A percentile compares a stretch with the other conserved stretches of the same genome.
Evolutionary conservation across 306 rosid species (phyloP).

Genomic region (Begonia peltatifolia): DNA sequence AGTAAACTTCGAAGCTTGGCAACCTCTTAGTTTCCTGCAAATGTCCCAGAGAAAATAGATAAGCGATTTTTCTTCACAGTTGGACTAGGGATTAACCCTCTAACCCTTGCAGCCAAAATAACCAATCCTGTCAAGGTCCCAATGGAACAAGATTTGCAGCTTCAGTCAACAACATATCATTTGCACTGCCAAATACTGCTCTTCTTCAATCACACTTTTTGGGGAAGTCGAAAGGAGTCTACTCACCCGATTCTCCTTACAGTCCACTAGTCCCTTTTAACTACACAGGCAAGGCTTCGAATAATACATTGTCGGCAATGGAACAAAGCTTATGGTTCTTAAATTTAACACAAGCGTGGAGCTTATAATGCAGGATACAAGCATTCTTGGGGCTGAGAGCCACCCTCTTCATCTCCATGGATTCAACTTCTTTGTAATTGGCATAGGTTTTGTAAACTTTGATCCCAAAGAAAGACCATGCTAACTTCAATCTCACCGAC

Average conservation of each 20-base stretch:
- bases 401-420: conserved; percentile 72
- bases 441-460: conserved; percentile 59
- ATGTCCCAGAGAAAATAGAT: conserved; percentile 52
- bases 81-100: conserved; percentile 57
- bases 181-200: conserved; percentile 31
- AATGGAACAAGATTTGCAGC: conserved; percentile 62
- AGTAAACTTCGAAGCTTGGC: conserved; percentile 36
- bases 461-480: conserved; percentile 32
- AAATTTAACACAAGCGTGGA: conserved; percentile 48
- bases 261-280: conserved; percentile 33
- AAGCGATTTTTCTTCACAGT: conserved; percentile 42
- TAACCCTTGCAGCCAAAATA: conserved; percentile 24
- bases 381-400: conserved; percentile 43
- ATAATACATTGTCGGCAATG: conserved; percentile 47
- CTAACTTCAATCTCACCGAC: conserved; percentile 37
- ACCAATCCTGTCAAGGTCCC: conserved; percentile 52
- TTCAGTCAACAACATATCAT: conserved; percentile 51
- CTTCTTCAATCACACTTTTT: conserved; percentile 44
- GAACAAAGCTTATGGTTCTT: conserved; percentile 42
- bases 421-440: conserved; percentile 49
- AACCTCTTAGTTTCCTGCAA: conserved; percentile 33
- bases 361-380: conserved; percentile 41
- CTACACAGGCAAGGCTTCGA: conserved; percentile 42
- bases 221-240: conserved; percentile 31
- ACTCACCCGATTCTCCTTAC: conserved; percentile 21